phyloP scores from a whole-genome alignment of 768 basidiomycete genomes.

The Cystofilobasidium bisporidii region DNA sequence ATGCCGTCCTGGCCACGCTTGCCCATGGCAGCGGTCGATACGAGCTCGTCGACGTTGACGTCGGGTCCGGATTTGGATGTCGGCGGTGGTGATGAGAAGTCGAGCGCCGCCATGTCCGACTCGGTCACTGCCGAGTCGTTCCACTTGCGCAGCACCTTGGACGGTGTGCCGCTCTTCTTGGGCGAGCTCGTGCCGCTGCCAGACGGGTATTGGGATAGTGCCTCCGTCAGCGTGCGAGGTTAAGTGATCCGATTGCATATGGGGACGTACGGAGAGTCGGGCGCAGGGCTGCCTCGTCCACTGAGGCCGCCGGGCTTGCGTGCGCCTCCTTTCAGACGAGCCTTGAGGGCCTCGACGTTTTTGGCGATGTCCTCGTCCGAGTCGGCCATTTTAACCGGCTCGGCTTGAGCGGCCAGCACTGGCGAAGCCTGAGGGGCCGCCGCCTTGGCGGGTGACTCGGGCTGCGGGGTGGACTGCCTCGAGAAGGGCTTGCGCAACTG shows the following conservation, averaged over 20 bases:
- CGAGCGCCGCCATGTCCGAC: conserved; percentile 83
- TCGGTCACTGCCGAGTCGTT: conserved; percentile 62
- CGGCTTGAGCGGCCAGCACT: too few species aligned
- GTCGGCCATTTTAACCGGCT: too few species aligned
- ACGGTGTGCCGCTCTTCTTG: background rate
- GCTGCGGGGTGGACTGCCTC: conserved; percentile 1
- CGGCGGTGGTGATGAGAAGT: conserved; percentile 62
- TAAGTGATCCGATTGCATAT: too few species aligned
- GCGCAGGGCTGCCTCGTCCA: conserved; percentile 19
- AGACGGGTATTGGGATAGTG: too few species aligned
- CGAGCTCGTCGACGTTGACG: conserved; percentile 33
- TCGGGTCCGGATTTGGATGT: background rate
- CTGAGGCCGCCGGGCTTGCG: conserved; percentile 34
- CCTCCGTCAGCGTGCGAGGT: too few species aligned
- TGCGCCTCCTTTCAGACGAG: conserved; percentile 44
- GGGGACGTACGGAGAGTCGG: background rate
- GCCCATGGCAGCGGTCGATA: conserved; percentile 51
- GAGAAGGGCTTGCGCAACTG: background rate
- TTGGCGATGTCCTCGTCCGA: too few species aligned
- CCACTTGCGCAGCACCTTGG: conserved; percentile 81
- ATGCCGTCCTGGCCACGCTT: conserved; percentile 58
- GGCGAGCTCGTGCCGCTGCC: background rate
- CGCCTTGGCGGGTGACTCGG: background rate
- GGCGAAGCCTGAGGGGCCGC: too few species aligned
- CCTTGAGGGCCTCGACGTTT: too few species aligned